A percentile compares a stretch with the other conserved stretches of the same genome.
Evolutionary conservation across 805 yeast species (phyloP).

Genomic region (Hanseniaspora clermontiae): DNA sequence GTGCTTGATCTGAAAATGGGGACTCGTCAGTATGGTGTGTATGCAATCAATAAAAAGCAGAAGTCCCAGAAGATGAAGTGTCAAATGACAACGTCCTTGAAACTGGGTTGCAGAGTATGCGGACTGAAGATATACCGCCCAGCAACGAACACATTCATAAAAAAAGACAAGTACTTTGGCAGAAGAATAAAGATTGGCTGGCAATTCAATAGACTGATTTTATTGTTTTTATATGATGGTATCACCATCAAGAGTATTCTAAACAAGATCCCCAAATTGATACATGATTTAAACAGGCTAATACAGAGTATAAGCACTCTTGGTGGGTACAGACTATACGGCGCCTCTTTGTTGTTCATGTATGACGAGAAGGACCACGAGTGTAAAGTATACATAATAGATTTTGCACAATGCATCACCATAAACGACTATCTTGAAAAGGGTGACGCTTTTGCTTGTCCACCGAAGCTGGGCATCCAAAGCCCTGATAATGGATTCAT

Average conservation of each 20-base stretch:
- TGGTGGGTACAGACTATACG: conserved; percentile 76
- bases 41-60: conserved; percentile 61
- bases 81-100: conserved; percentile 60
- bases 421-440: conserved; percentile 37
- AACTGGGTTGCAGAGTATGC: conserved; percentile 82
- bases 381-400: conserved; percentile 61
- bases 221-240: conserved; percentile 76
- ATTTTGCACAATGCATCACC: conserved; percentile 87
- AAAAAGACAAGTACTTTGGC: conserved; percentile 87
- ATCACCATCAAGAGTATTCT: conserved; percentile 41
- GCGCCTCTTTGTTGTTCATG: conserved; percentile 76
- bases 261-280: conserved; percentile 53
- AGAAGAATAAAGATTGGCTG: conserved; percentile 57
- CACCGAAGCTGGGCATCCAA: conserved; percentile 51
- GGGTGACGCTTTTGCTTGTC: conserved; percentile 39
- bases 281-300: conserved; percentile 49
- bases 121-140: conserved; percentile 82
- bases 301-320: conserved; percentile 42
- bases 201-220: conserved; percentile 63
- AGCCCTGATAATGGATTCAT: conserved; percentile 70
- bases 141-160: conserved; percentile 36
- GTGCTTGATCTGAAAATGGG: conserved; percentile 96
- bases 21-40: conserved; percentile 95
- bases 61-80: conserved; percentile 75
- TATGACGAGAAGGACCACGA: conserved; percentile 41